Conservation (phyloP, 768 basidiomycete species). For the Dioszegia hungarica region DNA sequence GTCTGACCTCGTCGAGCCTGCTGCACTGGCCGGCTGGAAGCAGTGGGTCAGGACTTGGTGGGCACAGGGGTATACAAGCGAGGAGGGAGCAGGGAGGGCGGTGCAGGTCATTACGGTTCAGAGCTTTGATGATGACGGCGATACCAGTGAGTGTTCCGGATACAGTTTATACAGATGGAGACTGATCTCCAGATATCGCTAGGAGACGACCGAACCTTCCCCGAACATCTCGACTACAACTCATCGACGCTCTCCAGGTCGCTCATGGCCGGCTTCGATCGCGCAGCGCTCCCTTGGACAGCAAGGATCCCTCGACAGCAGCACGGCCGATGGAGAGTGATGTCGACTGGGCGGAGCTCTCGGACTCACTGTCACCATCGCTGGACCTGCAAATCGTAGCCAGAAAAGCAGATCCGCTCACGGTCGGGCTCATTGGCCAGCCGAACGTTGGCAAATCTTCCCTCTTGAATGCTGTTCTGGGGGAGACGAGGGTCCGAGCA, state of each 20-base stretch:
- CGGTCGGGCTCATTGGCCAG: conserved; percentile 83
- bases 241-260: conserved; percentile 63
- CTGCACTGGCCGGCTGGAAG: conserved; percentile 37
- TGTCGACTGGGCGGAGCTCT: conserved; percentile 64
- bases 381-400: too few species aligned
- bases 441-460: conserved; percentile 99
- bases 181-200: conserved; percentile 8
- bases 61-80: conserved; percentile 7
- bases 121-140: conserved; percentile 6
- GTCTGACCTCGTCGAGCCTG: conserved; percentile 70
- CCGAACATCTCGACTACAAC: conserved; percentile 52
- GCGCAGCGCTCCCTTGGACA: conserved; percentile 58
- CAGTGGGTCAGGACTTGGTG: conserved; percentile 43
- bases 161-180: neutral
- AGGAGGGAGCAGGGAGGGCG: neutral
- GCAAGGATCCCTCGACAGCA: too few species aligned
- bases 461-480: conserved; percentile 91
- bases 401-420: conserved; percentile 51
- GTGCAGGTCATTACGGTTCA: conserved; percentile 13
- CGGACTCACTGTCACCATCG: conserved; percentile 16
- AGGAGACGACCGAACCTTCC: conserved; percentile 59
- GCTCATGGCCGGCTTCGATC: conserved; percentile 64
- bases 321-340: conserved; percentile 54
- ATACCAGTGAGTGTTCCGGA: neutral
- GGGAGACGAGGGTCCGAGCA: conserved; percentile 77